These are phyloP conservation scores for Zygosaccharomyces pseudobailii DNA, from an alignment of 1,139 yeast species.

Conservation along the genomic window DNA sequence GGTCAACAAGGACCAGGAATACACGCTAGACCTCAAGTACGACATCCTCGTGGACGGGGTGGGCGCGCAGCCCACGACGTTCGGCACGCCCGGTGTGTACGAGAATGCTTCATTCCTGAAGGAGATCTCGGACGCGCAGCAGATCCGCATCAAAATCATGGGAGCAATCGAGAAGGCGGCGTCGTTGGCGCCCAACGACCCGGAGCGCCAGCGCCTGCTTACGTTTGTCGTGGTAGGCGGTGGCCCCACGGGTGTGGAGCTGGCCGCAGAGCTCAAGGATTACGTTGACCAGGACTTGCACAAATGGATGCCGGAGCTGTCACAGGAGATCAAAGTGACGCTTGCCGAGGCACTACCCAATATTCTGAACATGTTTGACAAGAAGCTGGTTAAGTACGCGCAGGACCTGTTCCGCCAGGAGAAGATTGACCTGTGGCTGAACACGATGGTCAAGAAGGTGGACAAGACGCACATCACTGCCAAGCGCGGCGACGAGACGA, in stretches of 20 bases:
- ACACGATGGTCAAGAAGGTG: conserved; percentile 86
- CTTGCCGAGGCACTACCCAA: conserved; percentile 89
- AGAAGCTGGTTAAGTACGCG: conserved; percentile 78
- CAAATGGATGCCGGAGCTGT: conserved; percentile 85
- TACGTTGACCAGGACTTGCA: conserved; percentile 85
- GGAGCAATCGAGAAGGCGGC: conserved; percentile 81
- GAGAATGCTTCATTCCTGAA: conserved; percentile 82
- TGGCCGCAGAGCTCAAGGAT: conserved; percentile 93
- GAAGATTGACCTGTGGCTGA: conserved; percentile 69
- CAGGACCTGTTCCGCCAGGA: conserved; percentile 76
- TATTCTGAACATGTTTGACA: conserved; percentile 82
- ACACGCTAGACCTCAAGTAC: conserved; percentile 50
- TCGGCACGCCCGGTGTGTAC: conserved; percentile 89
- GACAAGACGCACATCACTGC: conserved; percentile 64
- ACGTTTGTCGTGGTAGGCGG: conserved; percentile 91
- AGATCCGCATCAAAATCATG: conserved; percentile 71
- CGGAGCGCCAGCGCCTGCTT: conserved; percentile 74
- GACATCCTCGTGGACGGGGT: conserved; percentile 86
- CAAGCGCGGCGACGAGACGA: conserved; percentile 53
- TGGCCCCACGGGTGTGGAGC: conserved; percentile 96
- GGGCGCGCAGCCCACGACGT: conserved; percentile 89
- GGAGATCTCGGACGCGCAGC: conserved; percentile 78
- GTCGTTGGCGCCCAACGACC: conserved; percentile 65
- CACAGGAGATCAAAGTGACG: conserved; percentile 74
- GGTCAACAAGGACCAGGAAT: conserved; percentile 33